Evolutionary conservation across 768 basidiomycete genomes (phyloP).

Genomic region (Botryobasidium botryosum): DNA sequence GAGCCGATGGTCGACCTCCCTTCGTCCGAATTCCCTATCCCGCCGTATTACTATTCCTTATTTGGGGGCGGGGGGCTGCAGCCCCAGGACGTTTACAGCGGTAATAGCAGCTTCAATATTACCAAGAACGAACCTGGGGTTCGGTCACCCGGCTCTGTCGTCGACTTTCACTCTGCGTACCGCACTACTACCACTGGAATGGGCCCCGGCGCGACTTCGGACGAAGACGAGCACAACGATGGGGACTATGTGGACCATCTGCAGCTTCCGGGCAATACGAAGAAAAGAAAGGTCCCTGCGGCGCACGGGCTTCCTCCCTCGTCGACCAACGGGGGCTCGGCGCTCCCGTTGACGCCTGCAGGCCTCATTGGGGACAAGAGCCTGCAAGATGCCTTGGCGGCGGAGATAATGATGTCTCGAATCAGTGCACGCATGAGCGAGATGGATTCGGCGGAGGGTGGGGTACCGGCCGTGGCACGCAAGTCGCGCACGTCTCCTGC

Average conservation of each 20-base stretch:
- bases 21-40: no score
- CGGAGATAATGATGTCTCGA: background rate
- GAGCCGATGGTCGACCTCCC: no score
- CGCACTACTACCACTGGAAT: no score
- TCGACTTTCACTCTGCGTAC: no score
- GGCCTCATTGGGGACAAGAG: background rate
- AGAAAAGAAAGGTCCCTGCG: conserved; percentile 76
- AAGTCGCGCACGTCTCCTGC: conserved; percentile 8
- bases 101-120: no score
- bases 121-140: no score
- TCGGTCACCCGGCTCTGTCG: no score
- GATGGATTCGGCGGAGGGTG: background rate
- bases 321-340: conserved; percentile 15
- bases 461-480: background rate
- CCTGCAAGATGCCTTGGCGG: background rate
- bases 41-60: no score
- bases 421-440: background rate
- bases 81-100: no score
- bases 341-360: conserved; percentile 16
- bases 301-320: background rate
- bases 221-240: conserved; percentile 38
- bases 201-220: no score
- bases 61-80: no score
- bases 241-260: conserved; percentile 52
- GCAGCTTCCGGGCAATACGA: conserved; percentile 66